These are phyloP conservation scores for Clavariopsis aquatica DNA, from an alignment of 495 filamentous ascomycete genomes.

Conservation along the genomic window DNA sequence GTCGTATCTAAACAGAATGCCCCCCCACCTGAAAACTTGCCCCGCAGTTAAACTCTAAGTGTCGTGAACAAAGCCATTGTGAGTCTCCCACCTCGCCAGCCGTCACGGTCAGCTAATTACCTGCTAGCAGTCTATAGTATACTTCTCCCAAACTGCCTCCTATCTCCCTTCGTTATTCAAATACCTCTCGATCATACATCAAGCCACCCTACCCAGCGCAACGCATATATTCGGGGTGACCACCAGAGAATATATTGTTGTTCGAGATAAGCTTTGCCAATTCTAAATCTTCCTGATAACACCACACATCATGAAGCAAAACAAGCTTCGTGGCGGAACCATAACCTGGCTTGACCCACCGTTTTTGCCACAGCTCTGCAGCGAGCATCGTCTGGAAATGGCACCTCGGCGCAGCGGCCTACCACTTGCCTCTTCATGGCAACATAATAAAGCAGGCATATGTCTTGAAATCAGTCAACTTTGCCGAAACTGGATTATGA, in stretches of 20 bases:
- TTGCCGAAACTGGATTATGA: slow-evolving; percentile 1
- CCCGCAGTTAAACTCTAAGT: background rate
- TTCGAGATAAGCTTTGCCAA: slow-evolving; percentile 2
- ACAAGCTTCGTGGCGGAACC: slow-evolving; percentile 11
- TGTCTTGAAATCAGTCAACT: background rate
- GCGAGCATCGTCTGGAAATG: background rate
- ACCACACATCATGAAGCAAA: slow-evolving; percentile 9
- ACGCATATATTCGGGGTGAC: background rate
- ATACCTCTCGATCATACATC: background rate
- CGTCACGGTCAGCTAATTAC: background rate
- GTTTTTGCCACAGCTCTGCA: background rate
- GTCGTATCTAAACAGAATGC: background rate
- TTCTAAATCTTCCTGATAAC: background rate
- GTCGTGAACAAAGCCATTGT: background rate
- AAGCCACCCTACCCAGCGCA: background rate
- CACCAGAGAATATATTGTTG: background rate
- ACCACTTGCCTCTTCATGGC: background rate
- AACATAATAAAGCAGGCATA: background rate
- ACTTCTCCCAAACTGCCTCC: background rate
- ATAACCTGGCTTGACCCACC: background rate
- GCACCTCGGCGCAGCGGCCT: background rate
- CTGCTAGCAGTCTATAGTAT: background rate
- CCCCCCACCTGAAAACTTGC: background rate
- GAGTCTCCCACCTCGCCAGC: background rate
- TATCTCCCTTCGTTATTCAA: background rate